phyloP scores from a whole-genome alignment of 2,329 filamentous ascomycete species.

The Fusarium virguliforme region DNA sequence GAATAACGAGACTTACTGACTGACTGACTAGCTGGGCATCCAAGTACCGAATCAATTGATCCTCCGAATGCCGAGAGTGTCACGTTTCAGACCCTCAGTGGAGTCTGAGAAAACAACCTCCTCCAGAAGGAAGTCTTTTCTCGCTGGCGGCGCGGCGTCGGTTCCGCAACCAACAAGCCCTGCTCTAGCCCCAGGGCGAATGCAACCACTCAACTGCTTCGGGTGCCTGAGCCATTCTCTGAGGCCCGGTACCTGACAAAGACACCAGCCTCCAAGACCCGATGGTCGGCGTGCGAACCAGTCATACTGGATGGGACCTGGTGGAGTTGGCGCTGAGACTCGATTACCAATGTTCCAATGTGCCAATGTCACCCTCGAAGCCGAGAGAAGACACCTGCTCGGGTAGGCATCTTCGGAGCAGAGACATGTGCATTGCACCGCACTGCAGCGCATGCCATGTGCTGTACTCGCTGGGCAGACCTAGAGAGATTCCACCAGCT shows the following conservation, averaged over 20 bases:
- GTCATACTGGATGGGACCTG: slow-evolving; percentile 22
- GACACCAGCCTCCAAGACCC: slow-evolving; percentile 10
- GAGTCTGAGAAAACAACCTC: slow-evolving; percentile 23
- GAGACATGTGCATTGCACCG: slow-evolving; percentile 22
- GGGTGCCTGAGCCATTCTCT: slow-evolving; percentile 28
- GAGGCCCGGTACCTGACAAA: slow-evolving; percentile 31
- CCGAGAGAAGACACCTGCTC: slow-evolving; percentile 28
- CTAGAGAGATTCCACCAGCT: slow-evolving; percentile 7
- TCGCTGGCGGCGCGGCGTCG: slow-evolving; percentile 15
- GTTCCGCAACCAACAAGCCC: slow-evolving; percentile 17
- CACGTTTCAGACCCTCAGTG: slow-evolving; percentile 15
- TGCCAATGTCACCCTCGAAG: slow-evolving; percentile 11
- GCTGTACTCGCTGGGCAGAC: background rate
- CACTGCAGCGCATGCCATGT: slow-evolving; percentile 6
- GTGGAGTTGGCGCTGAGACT: slow-evolving; percentile 21
- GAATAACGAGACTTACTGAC: background rate
- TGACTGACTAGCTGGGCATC: background rate
- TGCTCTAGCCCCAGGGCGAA: slow-evolving; percentile 15
- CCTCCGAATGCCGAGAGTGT: slow-evolving; percentile 21
- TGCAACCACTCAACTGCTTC: slow-evolving; percentile 34
- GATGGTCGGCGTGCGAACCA: slow-evolving; percentile 27
- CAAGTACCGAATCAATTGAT: slow-evolving; percentile 19
- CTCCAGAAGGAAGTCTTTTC: background rate
- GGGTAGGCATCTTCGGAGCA: slow-evolving; percentile 23
- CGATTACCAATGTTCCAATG: slow-evolving; percentile 12